Percentiles rank a stretch among this genome's conserved stretches.
Evolutionary conservation across 2,329 filamentous ascomycete genomes (phyloP).

Genomic region (Hypoxylon rubiginosum): DNA sequence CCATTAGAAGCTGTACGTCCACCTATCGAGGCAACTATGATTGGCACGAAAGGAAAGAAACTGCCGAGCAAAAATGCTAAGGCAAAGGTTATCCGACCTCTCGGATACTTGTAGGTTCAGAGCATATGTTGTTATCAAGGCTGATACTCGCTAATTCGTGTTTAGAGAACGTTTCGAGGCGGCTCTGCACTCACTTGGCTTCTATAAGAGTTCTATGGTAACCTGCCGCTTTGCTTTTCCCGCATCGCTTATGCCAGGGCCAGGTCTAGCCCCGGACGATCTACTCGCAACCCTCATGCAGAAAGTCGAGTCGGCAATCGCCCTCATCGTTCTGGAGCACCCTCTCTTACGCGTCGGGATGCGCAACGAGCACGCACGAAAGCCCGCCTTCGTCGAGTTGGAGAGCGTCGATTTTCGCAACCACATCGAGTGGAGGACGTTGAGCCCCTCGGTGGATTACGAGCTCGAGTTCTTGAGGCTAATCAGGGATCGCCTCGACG

Average conservation of each 20-base stretch:
- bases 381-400: conserved; percentile 36
- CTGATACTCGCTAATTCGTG: background rate
- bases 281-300: conserved; percentile 4
- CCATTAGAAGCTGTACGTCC: background rate
- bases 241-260: background rate
- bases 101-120: conserved; percentile 29
- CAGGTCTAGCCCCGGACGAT: background rate
- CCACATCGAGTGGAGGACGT: conserved; percentile 33
- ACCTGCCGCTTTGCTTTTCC: conserved; percentile 38
- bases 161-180: conserved; percentile 35
- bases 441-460: conserved; percentile 18
- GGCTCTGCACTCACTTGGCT: conserved; percentile 21
- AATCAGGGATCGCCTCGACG: conserved; percentile 21
- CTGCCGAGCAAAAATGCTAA: conserved; percentile 6
- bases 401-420: conserved; percentile 31
- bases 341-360: conserved; percentile 35
- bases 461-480: conserved; percentile 17
- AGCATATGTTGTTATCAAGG: background rate
- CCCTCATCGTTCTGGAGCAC: conserved; percentile 31
- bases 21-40: conserved; percentile 8
- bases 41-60: conserved; percentile 5
- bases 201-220: conserved; percentile 34
- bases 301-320: conserved; percentile 31
- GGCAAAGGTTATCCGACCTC: conserved; percentile 28
- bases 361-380: conserved; percentile 28